Evolutionary conservation across 1,139 yeast genomes (phyloP), one percentile per base, ranked within the genome.

Genomic region (Candida labiduridarum): DNA sequence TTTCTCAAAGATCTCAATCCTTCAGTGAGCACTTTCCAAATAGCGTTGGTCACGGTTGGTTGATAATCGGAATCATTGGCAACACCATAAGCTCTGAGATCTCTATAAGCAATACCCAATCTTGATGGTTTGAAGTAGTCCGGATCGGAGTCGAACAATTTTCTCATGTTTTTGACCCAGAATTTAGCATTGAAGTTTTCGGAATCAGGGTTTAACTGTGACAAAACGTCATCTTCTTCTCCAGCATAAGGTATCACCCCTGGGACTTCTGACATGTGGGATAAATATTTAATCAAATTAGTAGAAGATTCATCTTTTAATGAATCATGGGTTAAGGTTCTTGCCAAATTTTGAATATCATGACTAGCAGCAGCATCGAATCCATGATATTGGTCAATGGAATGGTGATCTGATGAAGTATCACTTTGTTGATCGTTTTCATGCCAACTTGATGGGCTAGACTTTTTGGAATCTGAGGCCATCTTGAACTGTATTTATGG

Each of bases 61-160:
- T 88, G 96, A 67, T 85, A 89, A 59, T 87, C 94, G 2, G 90
- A 80, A 60, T 86, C 94, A 2, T 87, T 74, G 10, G 92, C 90
- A 52, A 78, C 78, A 52, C 96, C 97, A 56, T 76, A 80, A 1
- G 91, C 94, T 49, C 87, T 69, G 56, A 90, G 68, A 58, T 87
- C 69, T 53, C 79, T 78, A 75, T 84, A 89, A 4, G 85, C 78
- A 39, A 89, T 74, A 8, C 96, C 95, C 50, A 87, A 68, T 14
- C 81, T 73, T 40, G 82, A 74, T 11, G 82, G 82, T 59, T 83
- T 82, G 66, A 80, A 87, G 60, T 83, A 77, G 2, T 84, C 90
- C 0, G 85, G 83, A 57, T 86, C 89, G 16, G 76, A 68, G 51
- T 75, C 74, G 65, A 18, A 38, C 59, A 86, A 64, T 49, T 79